Evolutionary conservation across 257 asterid species (phyloP), one percentile per base, ranked within the genome.

Genomic region (Striga asiatica): DNA sequence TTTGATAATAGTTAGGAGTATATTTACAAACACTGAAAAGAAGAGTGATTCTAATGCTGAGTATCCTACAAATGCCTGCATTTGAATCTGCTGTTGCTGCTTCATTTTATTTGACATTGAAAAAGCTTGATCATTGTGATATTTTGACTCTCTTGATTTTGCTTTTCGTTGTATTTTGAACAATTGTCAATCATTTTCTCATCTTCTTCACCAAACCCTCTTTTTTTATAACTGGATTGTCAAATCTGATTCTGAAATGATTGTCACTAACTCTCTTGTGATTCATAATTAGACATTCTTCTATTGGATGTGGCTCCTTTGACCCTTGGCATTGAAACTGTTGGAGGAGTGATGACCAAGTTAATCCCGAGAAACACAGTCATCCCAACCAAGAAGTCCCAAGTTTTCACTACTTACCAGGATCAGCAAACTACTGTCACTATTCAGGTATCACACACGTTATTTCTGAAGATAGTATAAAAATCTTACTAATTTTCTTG

Each of bases 311-410:
- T 87, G 66, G 83, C 93, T 25, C 93, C 93, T 13, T 69, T 84
- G 49, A 84, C 88, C 14, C 88, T 88, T 41, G 97, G 97, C 12
- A 88, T 84, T 49, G 97, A 88, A 66, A 84, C 97, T 16, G 97
- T 88, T 64, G 96, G 96, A 10, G 96, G 96, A 27, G 89, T 88
- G 62, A 88, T 88, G 96, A 88, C 96, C 54, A 88, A 88, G 64
- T 76, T 88, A 85, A 88, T 88, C 24, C 96, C 96, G 9, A 78
- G 96, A 51, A 84, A 84, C 74, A 81, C 88, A 0, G 89, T 69
- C 9, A 78, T 84, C 61, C 93, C 95, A 12, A 77, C 88, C 57
- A 81, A 81, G 55, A 88, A 81, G 64, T 88, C 97, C 52, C 94
- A 84, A 78, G 93, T 84, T 29, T 88, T 84, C 73, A 78, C 91